phyloP scores from a whole-genome alignment of 2,329 filamentous ascomycete species.

The Pseudocercospora fuligena region DNA sequence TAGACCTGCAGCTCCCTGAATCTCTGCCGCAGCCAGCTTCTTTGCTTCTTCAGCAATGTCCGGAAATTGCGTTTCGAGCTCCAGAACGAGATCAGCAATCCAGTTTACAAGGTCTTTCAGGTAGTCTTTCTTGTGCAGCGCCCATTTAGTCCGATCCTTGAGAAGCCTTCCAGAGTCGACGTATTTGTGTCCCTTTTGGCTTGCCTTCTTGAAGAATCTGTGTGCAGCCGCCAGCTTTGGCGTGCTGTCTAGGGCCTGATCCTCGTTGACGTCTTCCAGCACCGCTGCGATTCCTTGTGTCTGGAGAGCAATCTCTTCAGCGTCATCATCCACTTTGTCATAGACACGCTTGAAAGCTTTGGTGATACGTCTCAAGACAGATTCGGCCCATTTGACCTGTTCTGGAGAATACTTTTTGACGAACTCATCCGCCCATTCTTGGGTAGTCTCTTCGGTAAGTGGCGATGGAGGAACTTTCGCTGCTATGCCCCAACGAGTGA shows the following conservation, averaged over 20 bases:
- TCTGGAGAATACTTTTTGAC: neutral
- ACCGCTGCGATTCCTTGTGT: neutral
- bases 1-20: neutral
- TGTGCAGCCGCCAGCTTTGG: neutral
- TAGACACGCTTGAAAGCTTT: neutral
- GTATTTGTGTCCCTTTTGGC: neutral
- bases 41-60: conserved; percentile 2
- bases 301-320: neutral
- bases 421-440: neutral
- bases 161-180: neutral
- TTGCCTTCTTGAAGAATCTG: neutral
- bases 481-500: neutral
- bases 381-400: neutral
- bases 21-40: neutral
- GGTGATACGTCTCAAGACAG: neutral
- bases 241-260: neutral
- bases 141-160: conserved; percentile 1
- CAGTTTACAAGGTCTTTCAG: neutral
- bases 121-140: conserved; percentile 2
- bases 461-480: neutral
- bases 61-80: neutral
- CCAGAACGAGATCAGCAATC: neutral
- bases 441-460: neutral
- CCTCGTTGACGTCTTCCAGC: neutral
- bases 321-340: neutral